Percentiles rank a stretch among this genome's conserved stretches.
Conservation (phyloP, 1,284 basidiomycete genomes). For the Leccinum subspadiceum region DNA sequence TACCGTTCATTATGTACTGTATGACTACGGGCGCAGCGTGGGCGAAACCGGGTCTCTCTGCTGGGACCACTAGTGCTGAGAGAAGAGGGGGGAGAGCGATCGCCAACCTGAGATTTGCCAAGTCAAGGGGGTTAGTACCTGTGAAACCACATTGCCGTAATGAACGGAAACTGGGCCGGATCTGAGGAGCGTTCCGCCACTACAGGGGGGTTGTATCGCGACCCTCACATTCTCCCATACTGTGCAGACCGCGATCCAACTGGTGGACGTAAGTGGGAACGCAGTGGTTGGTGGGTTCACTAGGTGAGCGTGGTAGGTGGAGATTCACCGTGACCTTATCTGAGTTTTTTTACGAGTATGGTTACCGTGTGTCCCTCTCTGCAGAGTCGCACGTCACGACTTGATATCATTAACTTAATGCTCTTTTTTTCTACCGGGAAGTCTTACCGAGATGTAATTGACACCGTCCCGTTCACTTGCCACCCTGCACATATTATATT, state of each 20-base stretch:
- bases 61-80: neutral
- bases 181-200: slow-evolving; percentile 20
- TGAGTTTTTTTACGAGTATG: slow-evolving; percentile 18
- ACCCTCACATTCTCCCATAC: slow-evolving; percentile 8
- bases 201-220: slow-evolving; percentile 1
- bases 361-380: slow-evolving; percentile 12
- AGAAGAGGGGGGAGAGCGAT: slow-evolving; percentile 12
- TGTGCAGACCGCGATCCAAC: neutral
- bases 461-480: slow-evolving; percentile 23
- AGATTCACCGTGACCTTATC: slow-evolving; percentile 23
- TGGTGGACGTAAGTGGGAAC: slow-evolving; percentile 20
- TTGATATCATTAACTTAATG: slow-evolving; percentile 10
- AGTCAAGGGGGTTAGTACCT: slow-evolving; percentile 1
- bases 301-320: neutral
- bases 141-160: slow-evolving; percentile 29
- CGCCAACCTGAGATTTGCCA: slow-evolving; percentile 26
- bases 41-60: neutral
- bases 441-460: slow-evolving; percentile 35
- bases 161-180: slow-evolving; percentile 14
- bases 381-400: slow-evolving; percentile 20
- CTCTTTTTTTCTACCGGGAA: slow-evolving; percentile 23
- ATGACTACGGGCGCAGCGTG: neutral
- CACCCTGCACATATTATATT: slow-evolving; percentile 32
- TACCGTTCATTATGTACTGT: slow-evolving; percentile 17
- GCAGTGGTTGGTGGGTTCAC: slow-evolving; percentile 1